phyloP scores from a whole-genome alignment of 495 filamentous ascomycete species.

The Neurospora terricola region DNA sequence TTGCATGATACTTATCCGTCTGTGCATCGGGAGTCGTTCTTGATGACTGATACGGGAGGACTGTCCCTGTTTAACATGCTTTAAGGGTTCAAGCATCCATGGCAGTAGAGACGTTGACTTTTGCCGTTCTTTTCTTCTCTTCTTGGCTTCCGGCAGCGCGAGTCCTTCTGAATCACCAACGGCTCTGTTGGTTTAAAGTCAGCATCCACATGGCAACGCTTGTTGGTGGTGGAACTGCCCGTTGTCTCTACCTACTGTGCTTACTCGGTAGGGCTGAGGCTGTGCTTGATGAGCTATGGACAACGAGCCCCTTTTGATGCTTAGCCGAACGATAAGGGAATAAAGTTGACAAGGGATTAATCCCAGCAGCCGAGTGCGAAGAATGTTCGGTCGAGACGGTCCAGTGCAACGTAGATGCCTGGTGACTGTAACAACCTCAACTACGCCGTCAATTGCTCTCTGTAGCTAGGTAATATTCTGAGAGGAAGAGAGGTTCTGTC shows the following conservation, averaged over 20 bases:
- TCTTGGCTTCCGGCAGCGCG: not conserved
- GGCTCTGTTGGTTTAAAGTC: not conserved
- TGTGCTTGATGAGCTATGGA: not conserved
- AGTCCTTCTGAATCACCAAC: not conserved
- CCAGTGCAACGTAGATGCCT: not conserved
- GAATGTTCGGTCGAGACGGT: not conserved
- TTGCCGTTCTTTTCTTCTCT: not conserved
- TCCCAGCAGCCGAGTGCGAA: not conserved
- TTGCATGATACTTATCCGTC: not conserved
- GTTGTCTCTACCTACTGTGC: not conserved
- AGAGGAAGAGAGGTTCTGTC: not conserved
- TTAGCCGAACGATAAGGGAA: not conserved
- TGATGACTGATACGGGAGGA: not conserved
- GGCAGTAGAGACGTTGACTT: not conserved
- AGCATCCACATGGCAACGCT: not conserved
- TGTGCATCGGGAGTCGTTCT: not conserved
- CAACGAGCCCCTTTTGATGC: not conserved
- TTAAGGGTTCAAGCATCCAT: not conserved
- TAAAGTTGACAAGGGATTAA: not conserved
- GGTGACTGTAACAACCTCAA: not conserved
- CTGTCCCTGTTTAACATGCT: not conserved
- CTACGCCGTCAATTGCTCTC: not conserved
- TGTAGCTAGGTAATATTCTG: not conserved
- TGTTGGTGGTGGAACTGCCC: not conserved
- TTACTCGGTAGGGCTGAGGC: not conserved